Base-by-base conservation (phyloP, 352 stramenopile genomes). In the Pythium phragmiticola region DNA sequence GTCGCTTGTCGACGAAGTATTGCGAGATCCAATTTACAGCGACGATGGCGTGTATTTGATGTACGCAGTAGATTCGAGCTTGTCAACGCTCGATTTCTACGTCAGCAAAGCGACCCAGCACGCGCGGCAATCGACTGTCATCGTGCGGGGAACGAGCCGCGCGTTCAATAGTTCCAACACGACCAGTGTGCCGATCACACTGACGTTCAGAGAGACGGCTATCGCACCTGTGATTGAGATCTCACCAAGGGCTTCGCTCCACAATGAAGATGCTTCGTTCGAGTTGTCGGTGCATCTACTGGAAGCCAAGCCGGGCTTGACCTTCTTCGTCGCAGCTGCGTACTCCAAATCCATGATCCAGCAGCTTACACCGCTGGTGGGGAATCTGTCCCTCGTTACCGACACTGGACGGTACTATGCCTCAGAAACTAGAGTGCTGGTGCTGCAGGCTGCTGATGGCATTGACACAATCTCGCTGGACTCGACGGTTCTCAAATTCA, bases 81-180 rank as follows among this genome's bases (percentile, higher is more conserved):
- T 11, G 4, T 8, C 26, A 0, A 37, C 7, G 7, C 34, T 68
- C n/a, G 45, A 57, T 2, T 63, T 68, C 28, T n/a, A 36, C 17
- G 21, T 63, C 28, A n/a, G 8, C 3, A 33, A 51, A 3, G 1
- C 34, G 7, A 53, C 11, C n/a, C 3, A 14, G 17, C 57, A 53
- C 26, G 16, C 36, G 16, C 34, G 53, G 6, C 36, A 63, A 2
- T 68, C 61, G 14, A 16, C 19, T 16, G 46, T 54, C 4, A 7
- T 63, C 0, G 17, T 68, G 3, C 46, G 37, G n/a, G 61, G 43
- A 2, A 62, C 37, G 7, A 68, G 45, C 26, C 11, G 26, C 14
- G 54, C 61, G 1, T 68, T 68, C 37, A 68, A 58, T 26, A 68
- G 61, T 23, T 36, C 48, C 3, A 68, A 63, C 53, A 41, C 37